Evolutionary conservation across 1,284 basidiomycete species (phyloP).

Genomic region (Anthracocystis walkeri): DNA sequence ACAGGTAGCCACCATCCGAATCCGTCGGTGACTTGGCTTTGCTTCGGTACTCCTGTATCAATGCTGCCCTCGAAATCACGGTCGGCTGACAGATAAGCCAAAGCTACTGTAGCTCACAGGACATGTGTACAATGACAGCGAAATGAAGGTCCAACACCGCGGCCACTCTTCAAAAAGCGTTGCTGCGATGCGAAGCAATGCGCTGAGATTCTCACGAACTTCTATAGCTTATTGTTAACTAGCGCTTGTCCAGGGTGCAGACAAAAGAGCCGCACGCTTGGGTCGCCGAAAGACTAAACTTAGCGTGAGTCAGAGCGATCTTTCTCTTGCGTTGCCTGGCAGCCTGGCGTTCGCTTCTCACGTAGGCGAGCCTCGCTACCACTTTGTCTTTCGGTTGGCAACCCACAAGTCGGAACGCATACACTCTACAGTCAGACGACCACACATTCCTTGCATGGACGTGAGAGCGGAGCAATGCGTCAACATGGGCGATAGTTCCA

Average conservation of each 20-base stretch:
- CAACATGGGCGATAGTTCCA: too few relatives aligned
- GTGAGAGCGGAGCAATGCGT: too few relatives aligned
- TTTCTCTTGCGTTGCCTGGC: conserved; percentile 2
- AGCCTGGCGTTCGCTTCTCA: neutral
- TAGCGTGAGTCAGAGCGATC: too few relatives aligned
- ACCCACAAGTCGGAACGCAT: neutral
- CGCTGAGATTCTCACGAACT: neutral
- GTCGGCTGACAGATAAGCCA: too few relatives aligned
- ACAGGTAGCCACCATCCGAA: neutral
- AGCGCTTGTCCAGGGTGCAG: neutral
- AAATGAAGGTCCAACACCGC: too few relatives aligned
- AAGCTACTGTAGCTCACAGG: too few relatives aligned
- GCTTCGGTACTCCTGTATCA: neutral
- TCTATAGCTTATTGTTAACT: too few relatives aligned
- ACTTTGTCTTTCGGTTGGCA: neutral
- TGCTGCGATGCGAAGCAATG: neutral
- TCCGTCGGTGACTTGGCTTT: neutral
- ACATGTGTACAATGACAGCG: too few relatives aligned
- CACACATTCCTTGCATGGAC: neutral
- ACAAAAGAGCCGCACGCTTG: neutral
- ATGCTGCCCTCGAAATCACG: too few relatives aligned
- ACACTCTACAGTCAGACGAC: neutral
- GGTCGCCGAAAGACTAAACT: neutral
- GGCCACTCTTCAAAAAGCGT: too few relatives aligned
- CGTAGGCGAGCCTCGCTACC: conserved; percentile 17